Evolutionary conservation across 371 early-diverging fungal species (phyloP).

Genomic region (Mucor circinelloides): DNA sequence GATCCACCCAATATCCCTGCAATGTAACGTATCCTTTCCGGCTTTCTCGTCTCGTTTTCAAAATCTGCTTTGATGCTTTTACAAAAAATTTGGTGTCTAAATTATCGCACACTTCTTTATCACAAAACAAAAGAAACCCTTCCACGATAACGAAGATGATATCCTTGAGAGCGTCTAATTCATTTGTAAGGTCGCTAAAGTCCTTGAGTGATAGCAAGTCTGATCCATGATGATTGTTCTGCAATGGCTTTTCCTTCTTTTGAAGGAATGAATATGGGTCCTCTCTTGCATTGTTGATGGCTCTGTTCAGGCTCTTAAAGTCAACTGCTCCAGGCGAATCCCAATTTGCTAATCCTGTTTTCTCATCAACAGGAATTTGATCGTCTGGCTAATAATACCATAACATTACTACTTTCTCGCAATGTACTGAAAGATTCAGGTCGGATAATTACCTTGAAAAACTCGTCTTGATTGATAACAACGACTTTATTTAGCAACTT

Average conservation of each 20-base stretch:
- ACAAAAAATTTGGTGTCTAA: constrained; percentile 68
- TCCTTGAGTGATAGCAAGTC: not conserved
- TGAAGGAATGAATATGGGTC: constrained; percentile 19
- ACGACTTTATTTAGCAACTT: constrained; percentile 60
- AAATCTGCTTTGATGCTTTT: constrained; percentile 51
- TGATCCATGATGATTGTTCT: constrained; percentile 28
- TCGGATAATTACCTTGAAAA: constrained; percentile 58
- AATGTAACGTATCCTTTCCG: constrained; percentile 69
- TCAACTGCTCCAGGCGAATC: constrained; percentile 78
- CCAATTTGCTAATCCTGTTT: constrained; percentile 72
- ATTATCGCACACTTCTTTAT: constrained; percentile 35
- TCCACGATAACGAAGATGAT: constrained; percentile 65
- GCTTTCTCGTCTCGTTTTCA: constrained; percentile 64
- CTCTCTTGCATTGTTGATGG: constrained; percentile 29
- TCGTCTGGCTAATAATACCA: constrained; percentile 40
- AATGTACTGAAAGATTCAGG: not conserved
- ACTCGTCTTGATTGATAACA: constrained; percentile 79
- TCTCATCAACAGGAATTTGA: constrained; percentile 64
- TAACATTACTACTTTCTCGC: not conserved
- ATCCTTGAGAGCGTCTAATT: constrained; percentile 7
- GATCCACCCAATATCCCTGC: constrained; percentile 80
- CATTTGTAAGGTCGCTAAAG: not conserved
- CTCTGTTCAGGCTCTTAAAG: constrained; percentile 26
- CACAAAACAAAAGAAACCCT: constrained; percentile 71
- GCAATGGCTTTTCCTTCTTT: constrained; percentile 19